Evolutionary conservation across 192 early-diverging fungal genomes (phyloP), one percentile per base, ranked within the genome.

Genomic region (Coemansia asiatica): DNA sequence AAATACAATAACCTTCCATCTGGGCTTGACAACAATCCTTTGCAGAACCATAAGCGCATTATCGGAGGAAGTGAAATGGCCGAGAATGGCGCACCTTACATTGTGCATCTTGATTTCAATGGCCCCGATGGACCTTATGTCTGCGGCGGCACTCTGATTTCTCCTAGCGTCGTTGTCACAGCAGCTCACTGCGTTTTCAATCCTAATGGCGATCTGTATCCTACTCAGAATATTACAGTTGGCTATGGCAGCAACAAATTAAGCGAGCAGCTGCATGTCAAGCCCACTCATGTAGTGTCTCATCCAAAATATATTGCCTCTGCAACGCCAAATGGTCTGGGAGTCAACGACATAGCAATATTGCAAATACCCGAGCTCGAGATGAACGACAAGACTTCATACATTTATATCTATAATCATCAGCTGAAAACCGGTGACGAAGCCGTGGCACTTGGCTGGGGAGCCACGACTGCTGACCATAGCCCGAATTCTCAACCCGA

Each of bases 201-300:
- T 16, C 12, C 26, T 49, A 36, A 38, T 6, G 48, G 31, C 4
- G n/a, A 26, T 0, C 25, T 53, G 10, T 53, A 60, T 48, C 22
- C 27, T 6, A 6, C 33, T 1, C 33, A 50, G 21, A 60, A 36
- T 48, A 53, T 40, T 3, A 60, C 21, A 4, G 29, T 60, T 7
- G 66, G 66, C 19, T 67, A 60, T 35, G 66, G 66, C 44, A 67
- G 57, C 58, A 40, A 44, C 49, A 54, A 60, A 12, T 22, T 27
- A 27, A 51, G 21, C 27, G 22, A 60, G 28, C 57, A 59, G 16
- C 25, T n/a, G 6, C 16, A n/a, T 9, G 22, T 25, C 2, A 33
- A 9, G 18, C 22, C 65, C 23, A 51, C 33, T 16, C 36, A 67
- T 15, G 31, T 51, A 0, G 35, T 56, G 21, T 23, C 29, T 7